Percentiles rank a stretch among this genome's conserved stretches.
These are phyloP conservation scores for Paraurostyla sp. DNA, from an alignment of 73 alveolate species.

Conservation along the genomic window DNA sequence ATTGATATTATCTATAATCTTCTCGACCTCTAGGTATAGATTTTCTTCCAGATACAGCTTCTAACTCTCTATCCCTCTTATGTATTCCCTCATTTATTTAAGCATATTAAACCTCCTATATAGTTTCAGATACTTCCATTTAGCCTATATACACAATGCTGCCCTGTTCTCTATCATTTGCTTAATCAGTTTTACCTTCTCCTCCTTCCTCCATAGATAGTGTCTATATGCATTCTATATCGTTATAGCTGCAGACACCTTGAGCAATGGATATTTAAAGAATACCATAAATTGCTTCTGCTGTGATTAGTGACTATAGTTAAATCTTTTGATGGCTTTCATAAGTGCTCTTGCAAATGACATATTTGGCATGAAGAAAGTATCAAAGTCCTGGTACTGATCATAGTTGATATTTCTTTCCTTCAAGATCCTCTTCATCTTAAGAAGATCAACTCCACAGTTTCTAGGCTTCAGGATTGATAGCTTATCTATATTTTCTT, in stretches of 20 bases:
- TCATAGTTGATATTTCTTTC: constrained; percentile 35
- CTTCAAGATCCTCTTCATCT: not conserved
- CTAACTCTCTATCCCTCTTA: not conserved
- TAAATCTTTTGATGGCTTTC: not conserved
- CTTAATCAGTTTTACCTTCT: not conserved
- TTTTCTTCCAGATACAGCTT: constrained; percentile 11
- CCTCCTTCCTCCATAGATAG: constrained; percentile 26
- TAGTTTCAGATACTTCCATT: constrained; percentile 28
- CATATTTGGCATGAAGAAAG: constrained; percentile 48
- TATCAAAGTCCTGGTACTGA: constrained; percentile 36
- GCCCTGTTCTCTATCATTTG: constrained; percentile 28
- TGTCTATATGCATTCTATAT: constrained; percentile 13
- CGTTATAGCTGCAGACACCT: constrained; percentile 11
- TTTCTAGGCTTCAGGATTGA: not conserved
- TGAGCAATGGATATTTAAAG: constrained; percentile 31
- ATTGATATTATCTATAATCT: not conserved
- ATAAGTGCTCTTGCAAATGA: constrained; percentile 25
- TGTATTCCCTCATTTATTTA: not conserved
- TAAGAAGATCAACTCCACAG: constrained; percentile 24
- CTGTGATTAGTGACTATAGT: not conserved
- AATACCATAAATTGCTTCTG: not conserved
- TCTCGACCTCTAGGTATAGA: not conserved
- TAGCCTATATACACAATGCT: constrained; percentile 1
- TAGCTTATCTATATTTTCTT: not conserved
- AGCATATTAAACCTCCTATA: constrained; percentile 13